Evolutionary conservation across 352 stramenopile genomes (phyloP).

Genomic region (Phytophthora quininea): DNA sequence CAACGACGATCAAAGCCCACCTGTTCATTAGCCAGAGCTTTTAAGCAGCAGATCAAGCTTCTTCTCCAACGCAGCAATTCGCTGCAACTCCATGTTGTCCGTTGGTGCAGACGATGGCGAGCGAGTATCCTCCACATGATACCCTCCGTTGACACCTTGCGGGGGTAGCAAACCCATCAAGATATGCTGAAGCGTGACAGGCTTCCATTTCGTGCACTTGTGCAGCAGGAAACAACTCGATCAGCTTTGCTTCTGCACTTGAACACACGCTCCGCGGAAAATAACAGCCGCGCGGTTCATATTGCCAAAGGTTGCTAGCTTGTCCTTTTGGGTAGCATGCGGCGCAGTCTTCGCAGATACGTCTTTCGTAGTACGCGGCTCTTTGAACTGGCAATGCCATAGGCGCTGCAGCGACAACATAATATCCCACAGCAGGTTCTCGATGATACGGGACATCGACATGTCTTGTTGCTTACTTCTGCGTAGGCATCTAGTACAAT

Average conservation of each 20-base stretch:
- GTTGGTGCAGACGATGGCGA: neutral
- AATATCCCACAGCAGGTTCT: constrained; percentile 29
- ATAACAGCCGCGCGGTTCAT: constrained; percentile 22
- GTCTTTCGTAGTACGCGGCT: constrained; percentile 9
- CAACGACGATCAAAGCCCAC: neutral
- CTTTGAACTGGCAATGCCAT: neutral
- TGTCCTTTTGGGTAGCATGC: neutral
- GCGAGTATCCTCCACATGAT: constrained; percentile 1
- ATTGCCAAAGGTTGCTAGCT: constrained; percentile 1
- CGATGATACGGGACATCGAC: constrained; percentile 25
- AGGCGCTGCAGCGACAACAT: constrained; percentile 19
- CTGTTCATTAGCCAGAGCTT: neutral
- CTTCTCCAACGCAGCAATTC: constrained; percentile 20
- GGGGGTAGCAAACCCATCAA: constrained; percentile 10
- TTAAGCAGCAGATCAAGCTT: constrained; percentile 35
- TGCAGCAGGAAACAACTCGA: constrained; percentile 27
- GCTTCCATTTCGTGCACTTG: constrained; percentile 31
- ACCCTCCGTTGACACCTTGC: constrained; percentile 1
- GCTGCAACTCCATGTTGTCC: constrained; percentile 10
- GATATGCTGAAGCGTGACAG: constrained; percentile 33
- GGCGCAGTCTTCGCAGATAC: constrained; percentile 11
- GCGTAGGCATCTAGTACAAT: constrained; percentile 72
- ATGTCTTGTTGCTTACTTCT: constrained; percentile 30
- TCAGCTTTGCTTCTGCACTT: neutral
- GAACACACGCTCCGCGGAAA: constrained; percentile 11